Evolutionary conservation across 1,284 basidiomycete species (phyloP).

Genomic region (Moniliella sp.): DNA sequence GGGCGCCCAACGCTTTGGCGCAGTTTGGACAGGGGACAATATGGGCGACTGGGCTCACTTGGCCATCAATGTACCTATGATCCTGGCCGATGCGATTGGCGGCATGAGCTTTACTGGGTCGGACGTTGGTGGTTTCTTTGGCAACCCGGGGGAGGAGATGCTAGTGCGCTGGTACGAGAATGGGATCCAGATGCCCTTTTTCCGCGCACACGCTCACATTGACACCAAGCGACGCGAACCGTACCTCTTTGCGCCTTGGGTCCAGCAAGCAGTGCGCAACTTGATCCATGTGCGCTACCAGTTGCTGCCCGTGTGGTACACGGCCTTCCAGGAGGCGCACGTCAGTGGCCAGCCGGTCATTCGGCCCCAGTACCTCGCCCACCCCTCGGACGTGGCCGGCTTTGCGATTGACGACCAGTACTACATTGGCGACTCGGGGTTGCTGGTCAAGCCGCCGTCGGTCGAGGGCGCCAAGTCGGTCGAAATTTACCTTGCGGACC

Average conservation of each 20-base stretch:
- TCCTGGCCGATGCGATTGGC: slow-evolving; percentile 68
- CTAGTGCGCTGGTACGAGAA: slow-evolving; percentile 92
- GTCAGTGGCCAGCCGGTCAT: slow-evolving; percentile 23
- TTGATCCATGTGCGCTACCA: slow-evolving; percentile 64
- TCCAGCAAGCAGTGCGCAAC: slow-evolving; percentile 57
- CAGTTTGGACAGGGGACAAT: slow-evolving; percentile 98
- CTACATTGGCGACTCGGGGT: slow-evolving; percentile 64
- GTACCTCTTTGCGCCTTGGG: slow-evolving; percentile 70
- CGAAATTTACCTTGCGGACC: slow-evolving; percentile 65
- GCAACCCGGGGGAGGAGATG: slow-evolving; percentile 80
- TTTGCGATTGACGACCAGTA: slow-evolving; percentile 83
- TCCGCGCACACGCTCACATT: slow-evolving; percentile 91
- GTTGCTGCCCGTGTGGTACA: slow-evolving; percentile 85
- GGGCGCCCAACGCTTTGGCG: slow-evolving; percentile 80
- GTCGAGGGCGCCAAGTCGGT: slow-evolving; percentile 50
- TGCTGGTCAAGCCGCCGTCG: slow-evolving; percentile 79
- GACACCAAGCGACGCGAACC: slow-evolving; percentile 95
- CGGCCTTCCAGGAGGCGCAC: slow-evolving; percentile 48
- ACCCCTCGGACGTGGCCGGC: slow-evolving; percentile 64
- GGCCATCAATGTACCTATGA: slow-evolving; percentile 77
- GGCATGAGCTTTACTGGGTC: slow-evolving; percentile 84
- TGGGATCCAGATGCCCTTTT: slow-evolving; percentile 84
- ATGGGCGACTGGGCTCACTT: slow-evolving; percentile 94
- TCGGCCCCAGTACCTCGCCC: slow-evolving; percentile 66
- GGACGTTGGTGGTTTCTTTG: slow-evolving; percentile 94